These are phyloP conservation scores for Allium cepa DNA, from an alignment of 106 monocot genomes.

Conservation along the genomic window DNA sequence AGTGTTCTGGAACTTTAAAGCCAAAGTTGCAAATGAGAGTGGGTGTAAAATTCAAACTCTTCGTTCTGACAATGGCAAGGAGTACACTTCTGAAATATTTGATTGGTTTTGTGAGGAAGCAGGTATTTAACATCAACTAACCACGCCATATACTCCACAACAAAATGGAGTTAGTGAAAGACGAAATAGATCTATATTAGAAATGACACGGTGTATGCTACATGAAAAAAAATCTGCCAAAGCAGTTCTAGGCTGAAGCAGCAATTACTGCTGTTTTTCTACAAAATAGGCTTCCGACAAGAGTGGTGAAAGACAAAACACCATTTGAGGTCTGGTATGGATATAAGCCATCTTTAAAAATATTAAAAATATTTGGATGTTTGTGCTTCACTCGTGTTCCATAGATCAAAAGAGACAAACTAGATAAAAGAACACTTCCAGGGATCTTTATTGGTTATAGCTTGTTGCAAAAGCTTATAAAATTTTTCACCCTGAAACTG, in stretches of 20 bases:
- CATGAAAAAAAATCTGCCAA: slow-evolving; percentile 3
- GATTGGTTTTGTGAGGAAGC: background rate
- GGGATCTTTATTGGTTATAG: slow-evolving; percentile 10
- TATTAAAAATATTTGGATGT: no score
- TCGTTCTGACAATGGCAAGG: slow-evolving; percentile 1
- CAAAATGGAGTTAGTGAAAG: slow-evolving; percentile 5
- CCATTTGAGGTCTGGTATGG: no score
- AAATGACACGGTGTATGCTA: slow-evolving; percentile 6
- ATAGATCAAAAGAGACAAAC: background rate
- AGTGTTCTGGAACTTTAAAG: slow-evolving; percentile 1
- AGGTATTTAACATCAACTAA: slow-evolving; percentile 1
- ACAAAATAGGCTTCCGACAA: no score
- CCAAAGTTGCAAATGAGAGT: slow-evolving; percentile 4
- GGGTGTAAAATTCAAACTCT: slow-evolving; percentile 1
- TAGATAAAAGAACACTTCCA: background rate
- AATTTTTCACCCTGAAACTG: slow-evolving; percentile 8
- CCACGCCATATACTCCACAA: slow-evolving; percentile 1
- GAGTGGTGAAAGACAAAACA: no score
- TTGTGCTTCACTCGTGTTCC: slow-evolving; percentile 7
- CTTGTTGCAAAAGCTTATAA: slow-evolving; percentile 11
- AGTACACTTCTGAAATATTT: slow-evolving; percentile 1
- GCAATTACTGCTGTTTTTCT: background rate
- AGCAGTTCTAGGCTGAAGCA: slow-evolving; percentile 1
- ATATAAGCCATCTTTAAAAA: no score
- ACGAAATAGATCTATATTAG: background rate